Conservation (phyloP, 2,329 filamentous ascomycete genomes). For the Sclerotinia nivalis region DNA sequence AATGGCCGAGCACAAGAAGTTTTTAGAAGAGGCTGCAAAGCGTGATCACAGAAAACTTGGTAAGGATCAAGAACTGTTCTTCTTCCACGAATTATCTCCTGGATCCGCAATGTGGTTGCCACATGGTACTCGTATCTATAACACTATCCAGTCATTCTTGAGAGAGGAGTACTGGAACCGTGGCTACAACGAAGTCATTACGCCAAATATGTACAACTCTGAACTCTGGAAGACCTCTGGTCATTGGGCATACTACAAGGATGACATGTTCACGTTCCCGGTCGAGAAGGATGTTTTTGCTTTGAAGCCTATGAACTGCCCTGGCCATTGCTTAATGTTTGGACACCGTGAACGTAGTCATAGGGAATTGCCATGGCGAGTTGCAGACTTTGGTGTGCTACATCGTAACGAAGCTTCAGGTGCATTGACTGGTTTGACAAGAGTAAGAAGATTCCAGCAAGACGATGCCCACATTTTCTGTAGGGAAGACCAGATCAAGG, state of each 20-base stretch:
- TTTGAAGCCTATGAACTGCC: conserved; percentile 98
- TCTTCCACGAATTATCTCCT: conserved; percentile 92
- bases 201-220: conserved; percentile 95
- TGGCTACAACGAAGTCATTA: conserved; percentile 91
- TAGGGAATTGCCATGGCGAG: conserved; percentile 83
- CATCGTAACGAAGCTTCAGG: conserved; percentile 96
- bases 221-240: conserved; percentile 92
- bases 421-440: conserved; percentile 84
- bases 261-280: conserved; percentile 91
- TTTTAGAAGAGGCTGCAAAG: conserved; percentile 96
- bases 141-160: conserved; percentile 79
- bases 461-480: conserved; percentile 98
- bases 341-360: conserved; percentile 82
- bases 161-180: conserved; percentile 88
- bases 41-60: conserved; percentile 93
- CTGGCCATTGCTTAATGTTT: conserved; percentile 89
- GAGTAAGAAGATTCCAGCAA: conserved; percentile 92
- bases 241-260: conserved; percentile 90
- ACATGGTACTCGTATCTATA: conserved; percentile 91
- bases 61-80: conserved; percentile 94
- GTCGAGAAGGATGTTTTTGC: conserved; percentile 83
- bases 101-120: conserved; percentile 91
- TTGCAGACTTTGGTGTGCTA: conserved; percentile 93
- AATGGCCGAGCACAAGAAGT: conserved; percentile 90
- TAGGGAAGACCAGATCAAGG: conserved; percentile 70